Evolutionary conservation across 371 early-diverging fungal species (phyloP).

Genomic region (Mucor irregularis): DNA sequence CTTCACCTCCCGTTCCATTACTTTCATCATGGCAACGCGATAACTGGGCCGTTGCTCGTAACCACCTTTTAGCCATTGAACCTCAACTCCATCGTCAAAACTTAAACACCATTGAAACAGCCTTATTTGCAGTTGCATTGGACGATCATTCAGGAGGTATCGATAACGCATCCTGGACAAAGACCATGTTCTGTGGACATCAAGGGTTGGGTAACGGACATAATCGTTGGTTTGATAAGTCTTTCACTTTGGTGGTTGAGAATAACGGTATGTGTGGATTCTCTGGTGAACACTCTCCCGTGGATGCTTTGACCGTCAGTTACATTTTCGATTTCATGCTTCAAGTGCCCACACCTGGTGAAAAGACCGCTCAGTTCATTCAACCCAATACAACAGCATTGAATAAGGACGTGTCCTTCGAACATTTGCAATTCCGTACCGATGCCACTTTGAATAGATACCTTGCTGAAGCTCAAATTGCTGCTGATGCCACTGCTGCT

Average conservation of each 20-base stretch:
- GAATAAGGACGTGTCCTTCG: slow-evolving; percentile 1
- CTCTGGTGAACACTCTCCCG: slow-evolving; percentile 84
- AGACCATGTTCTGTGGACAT: slow-evolving; percentile 29
- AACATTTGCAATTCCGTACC: slow-evolving; percentile 54
- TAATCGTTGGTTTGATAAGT: slow-evolving; percentile 93
- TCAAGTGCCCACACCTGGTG: slow-evolving; percentile 36
- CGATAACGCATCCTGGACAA: slow-evolving; percentile 33
- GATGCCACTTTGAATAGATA: slow-evolving; percentile 47
- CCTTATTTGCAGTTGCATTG: slow-evolving; percentile 76
- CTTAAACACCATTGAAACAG: slow-evolving; percentile 57
- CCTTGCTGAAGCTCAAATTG: slow-evolving; percentile 57
- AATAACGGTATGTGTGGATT: slow-evolving; percentile 72
- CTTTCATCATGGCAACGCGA: slow-evolving; percentile 89
- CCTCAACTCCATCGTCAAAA: slow-evolving; percentile 50
- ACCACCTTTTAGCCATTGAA: slow-evolving; percentile 54
- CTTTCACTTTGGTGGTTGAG: slow-evolving; percentile 65
- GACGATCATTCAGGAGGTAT: slow-evolving; percentile 64
- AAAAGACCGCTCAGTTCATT: not conserved
- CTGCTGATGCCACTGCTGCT: slow-evolving; percentile 50
- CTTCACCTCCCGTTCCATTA: slow-evolving; percentile 66
- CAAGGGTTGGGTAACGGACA: slow-evolving; percentile 56
- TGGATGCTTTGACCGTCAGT: slow-evolving; percentile 77
- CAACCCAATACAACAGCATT: not conserved
- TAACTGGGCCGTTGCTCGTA: slow-evolving; percentile 73
- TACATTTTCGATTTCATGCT: slow-evolving; percentile 62